These are phyloP conservation scores for Mediolabrus comicus DNA, from an alignment of 108 stramenopile species.

Conservation along the genomic window DNA sequence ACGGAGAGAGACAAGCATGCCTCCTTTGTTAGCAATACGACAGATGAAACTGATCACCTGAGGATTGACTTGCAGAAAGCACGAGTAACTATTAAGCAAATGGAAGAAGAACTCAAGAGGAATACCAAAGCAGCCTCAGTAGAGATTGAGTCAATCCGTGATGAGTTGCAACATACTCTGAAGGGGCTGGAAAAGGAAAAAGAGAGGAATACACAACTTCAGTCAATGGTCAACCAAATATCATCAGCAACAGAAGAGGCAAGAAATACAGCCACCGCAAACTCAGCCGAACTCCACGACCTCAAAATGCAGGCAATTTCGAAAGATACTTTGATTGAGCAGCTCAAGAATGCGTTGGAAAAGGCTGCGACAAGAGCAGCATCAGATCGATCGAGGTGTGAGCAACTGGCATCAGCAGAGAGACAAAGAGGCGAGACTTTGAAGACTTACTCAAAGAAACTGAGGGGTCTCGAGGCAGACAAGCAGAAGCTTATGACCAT, in stretches of 20 bases:
- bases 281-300: conserved; percentile 14
- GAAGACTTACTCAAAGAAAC: conserved; percentile 7
- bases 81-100: not conserved
- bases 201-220: not conserved
- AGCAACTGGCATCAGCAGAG: conserved; percentile 22
- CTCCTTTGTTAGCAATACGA: not conserved
- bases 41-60: not conserved
- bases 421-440: conserved; percentile 29
- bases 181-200: conserved; percentile 1
- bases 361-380: conserved; percentile 33
- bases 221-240: not conserved
- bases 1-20: not conserved
- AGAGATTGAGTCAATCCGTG: conserved; percentile 21
- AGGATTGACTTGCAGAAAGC: not conserved
- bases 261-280: not conserved
- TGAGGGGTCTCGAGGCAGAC: conserved; percentile 13
- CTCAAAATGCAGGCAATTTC: conserved; percentile 14
- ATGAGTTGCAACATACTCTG: not conserved
- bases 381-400: conserved; percentile 31
- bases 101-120: not conserved
- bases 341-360: conserved; percentile 32
- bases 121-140: not conserved
- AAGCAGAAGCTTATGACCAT: not conserved
- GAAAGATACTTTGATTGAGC: conserved; percentile 36
- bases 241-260: conserved; percentile 1